Evolutionary conservation across 768 basidiomycete genomes (phyloP), one percentile per base, ranked within the genome.

Genomic region (Cubamyces lactineus): DNA sequence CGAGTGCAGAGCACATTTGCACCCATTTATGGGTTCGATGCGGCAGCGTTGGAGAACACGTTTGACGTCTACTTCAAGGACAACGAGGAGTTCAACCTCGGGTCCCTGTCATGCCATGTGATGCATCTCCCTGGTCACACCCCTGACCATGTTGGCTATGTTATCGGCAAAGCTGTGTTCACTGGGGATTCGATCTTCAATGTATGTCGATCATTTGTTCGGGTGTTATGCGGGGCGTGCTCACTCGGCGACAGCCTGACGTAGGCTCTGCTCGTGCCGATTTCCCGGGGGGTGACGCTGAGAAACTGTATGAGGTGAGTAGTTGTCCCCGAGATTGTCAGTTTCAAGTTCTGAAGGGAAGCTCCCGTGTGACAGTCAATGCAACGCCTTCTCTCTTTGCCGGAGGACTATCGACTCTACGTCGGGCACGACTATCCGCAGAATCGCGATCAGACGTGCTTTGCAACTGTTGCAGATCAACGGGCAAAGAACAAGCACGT

Each of bases 171-270:
- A 30, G 70, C 73, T 16, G 73, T 76, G 19, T 78, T 78, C 56
- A 74, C 74, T 5, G 76, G 77, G 3, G 77, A 78, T 42, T 77
- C 76, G 5, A 77, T 78, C 53, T 79, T 79, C 59, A 72, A 74
- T 57, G 73, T 74, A 59, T 21, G 72, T 65, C 26, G 15, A 13
- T 41, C 3, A 17, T 17, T 15, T 26, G n/a, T 15, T 41, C 30
- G 34, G 45, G 24, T 19, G 12, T 19, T 49, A 39, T 17, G 19
- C 30, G 23, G 11, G 7, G 19, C 24, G 28, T 48, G 40, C 52
- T 48, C 4, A 62, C 19, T 43, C 13, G 12, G 8, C 11, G 16
- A 43, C 51, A 76, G 73, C 77, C 76, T 21, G 76, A 77, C 47
- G 70, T 76, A 47, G 77, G 76, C 5, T 74, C 75, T 50, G 77